Conservation (phyloP, 208 protist genomes). For the Acanthamoeba culbertsoni region DNA sequence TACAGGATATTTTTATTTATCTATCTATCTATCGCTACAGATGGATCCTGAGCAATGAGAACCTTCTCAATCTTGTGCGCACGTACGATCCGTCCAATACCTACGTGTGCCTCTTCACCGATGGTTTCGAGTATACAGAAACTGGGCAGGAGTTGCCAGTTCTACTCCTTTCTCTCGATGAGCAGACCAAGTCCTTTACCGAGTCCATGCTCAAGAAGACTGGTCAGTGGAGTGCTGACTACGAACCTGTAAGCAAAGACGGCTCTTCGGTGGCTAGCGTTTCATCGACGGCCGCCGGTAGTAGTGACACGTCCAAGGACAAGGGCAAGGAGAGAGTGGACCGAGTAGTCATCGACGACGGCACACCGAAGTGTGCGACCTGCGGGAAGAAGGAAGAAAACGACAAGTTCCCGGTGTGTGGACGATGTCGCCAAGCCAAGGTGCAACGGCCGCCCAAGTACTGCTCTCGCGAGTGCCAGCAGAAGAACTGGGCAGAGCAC, state of each 20-base stretch:
- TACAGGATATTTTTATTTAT: background rate
- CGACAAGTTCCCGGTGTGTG: conserved; percentile 22
- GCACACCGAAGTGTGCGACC: background rate
- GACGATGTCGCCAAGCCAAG: background rate
- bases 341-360: background rate
- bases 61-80: background rate
- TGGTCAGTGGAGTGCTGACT: background rate
- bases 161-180: background rate
- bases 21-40: background rate
- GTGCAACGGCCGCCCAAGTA: background rate
- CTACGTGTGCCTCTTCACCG: conserved; percentile 46
- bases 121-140: background rate
- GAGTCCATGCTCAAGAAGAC: conserved; percentile 2
- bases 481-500: conserved; percentile 35
- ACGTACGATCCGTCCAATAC: background rate
- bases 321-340: background rate
- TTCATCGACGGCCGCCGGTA: background rate
- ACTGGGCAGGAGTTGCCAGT: conserved; percentile 2
- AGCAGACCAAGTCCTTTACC: background rate
- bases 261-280: background rate
- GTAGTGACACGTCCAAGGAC: background rate
- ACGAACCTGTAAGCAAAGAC: background rate
- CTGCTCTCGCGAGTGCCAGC: conserved; percentile 37
- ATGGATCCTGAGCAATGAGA: background rate
- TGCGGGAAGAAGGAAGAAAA: background rate